These are phyloP conservation scores for Magnolia kwangsiensis DNA, from an alignment of 164 flowering plant genomes.

Conservation along the genomic window DNA sequence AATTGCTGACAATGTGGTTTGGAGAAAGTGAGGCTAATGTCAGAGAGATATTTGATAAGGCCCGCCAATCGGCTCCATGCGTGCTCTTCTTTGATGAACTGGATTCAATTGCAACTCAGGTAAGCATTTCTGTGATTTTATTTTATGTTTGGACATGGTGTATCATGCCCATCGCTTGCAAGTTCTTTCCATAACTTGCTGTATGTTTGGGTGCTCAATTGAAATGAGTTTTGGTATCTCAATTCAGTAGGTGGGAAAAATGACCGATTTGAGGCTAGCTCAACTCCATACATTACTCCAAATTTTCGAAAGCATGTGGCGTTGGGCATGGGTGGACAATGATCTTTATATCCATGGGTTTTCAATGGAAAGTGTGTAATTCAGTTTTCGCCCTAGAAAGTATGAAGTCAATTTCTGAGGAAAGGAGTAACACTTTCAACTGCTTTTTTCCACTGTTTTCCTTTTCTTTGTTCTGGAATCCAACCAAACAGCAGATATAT, in stretches of 20 bases:
- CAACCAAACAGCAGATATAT: no score
- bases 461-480: no score
- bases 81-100: conserved; percentile 77
- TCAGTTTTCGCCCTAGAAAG: no score
- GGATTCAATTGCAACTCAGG: conserved; percentile 74
- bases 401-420: no score
- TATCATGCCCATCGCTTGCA: background rate
- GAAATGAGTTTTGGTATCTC: background rate
- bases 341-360: no score
- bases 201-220: background rate
- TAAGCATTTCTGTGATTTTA: conserved; percentile 2
- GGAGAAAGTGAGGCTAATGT: conserved; percentile 81
- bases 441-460: no score
- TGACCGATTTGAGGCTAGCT: background rate
- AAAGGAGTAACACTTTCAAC: no score
- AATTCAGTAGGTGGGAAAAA: background rate
- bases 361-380: no score
- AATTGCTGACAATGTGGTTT: conserved; percentile 72
- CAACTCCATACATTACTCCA: no score
- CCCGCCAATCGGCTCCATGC: conserved; percentile 66
- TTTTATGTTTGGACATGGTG: background rate
- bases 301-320: no score
- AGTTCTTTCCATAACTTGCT: background rate
- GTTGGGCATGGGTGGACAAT: no score
- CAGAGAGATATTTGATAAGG: conserved; percentile 68